A percentile compares a stretch with the other conserved stretches of the same genome.
These are phyloP conservation scores for Stereocaulon alpinum DNA, from an alignment of 495 filamentous ascomycete genomes.

Conservation along the genomic window DNA sequence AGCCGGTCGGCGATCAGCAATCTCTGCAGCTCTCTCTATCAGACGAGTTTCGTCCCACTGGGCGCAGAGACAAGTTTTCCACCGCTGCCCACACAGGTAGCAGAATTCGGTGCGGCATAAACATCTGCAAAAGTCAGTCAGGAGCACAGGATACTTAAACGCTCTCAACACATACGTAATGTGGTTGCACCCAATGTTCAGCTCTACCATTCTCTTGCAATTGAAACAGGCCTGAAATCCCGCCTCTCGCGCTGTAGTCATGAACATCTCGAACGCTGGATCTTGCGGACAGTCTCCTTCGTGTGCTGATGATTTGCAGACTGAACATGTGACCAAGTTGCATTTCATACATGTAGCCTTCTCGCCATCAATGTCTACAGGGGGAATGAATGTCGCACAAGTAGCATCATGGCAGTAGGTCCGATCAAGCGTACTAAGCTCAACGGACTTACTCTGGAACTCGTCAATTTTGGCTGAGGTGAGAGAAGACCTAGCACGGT, in stretches of 20 bases:
- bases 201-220: background rate
- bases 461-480: conserved; percentile 18
- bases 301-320: conserved; percentile 39
- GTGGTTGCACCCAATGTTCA: background rate
- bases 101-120: no score
- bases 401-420: conserved; percentile 37
- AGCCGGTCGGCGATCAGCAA: no score
- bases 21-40: no score
- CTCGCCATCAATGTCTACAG: conserved; percentile 24
- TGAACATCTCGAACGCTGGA: conserved; percentile 25
- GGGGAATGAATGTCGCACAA: conserved; percentile 39
- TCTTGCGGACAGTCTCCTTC: conserved; percentile 35
- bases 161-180: no score
- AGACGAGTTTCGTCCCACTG: no score
- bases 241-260: conserved; percentile 23
- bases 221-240: background rate
- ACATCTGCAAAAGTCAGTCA: no score
- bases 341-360: conserved; percentile 36
- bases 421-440: conserved; percentile 35
- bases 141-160: no score
- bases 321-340: conserved; percentile 30
- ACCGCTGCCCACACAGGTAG: no score
- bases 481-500: conserved; percentile 26
- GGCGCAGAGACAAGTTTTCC: no score
- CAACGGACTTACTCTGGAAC: conserved; percentile 34